Evolutionary conservation across 495 filamentous ascomycete species (phyloP).

Genomic region (Penicillium waksmanii): DNA sequence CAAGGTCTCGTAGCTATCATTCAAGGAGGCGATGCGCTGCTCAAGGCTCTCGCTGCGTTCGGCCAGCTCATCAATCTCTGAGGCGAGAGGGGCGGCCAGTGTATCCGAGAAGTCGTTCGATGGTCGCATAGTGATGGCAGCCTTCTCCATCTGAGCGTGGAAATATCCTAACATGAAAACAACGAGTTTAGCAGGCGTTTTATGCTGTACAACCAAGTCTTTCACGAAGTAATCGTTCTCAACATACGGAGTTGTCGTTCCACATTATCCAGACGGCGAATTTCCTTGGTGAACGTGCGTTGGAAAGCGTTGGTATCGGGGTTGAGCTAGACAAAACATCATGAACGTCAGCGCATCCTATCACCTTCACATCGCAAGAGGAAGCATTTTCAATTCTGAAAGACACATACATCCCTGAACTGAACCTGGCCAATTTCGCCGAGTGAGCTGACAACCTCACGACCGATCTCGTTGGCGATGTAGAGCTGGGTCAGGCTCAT

Average conservation of each 20-base stretch:
- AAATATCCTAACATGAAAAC: constrained; percentile 68
- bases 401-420: constrained; percentile 85
- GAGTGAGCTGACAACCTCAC: constrained; percentile 94
- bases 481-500: constrained; percentile 99
- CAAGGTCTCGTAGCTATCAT: constrained; percentile 96
- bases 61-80: constrained; percentile 93
- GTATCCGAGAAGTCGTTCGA: constrained; percentile 85
- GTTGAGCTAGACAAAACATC: constrained; percentile 68
- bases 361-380: not conserved
- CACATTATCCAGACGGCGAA: constrained; percentile 94
- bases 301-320: constrained; percentile 91
- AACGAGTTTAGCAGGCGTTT: constrained; percentile 10
- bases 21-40: constrained; percentile 85
- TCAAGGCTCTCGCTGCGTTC: constrained; percentile 91
- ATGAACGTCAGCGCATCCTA: constrained; percentile 20
- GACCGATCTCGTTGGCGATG: constrained; percentile 96
- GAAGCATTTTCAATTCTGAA: not conserved
- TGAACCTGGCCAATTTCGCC: constrained; percentile 95
- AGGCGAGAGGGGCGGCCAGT: constrained; percentile 81
- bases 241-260: constrained; percentile 91
- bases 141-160: constrained; percentile 91
- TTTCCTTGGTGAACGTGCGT: constrained; percentile 95
- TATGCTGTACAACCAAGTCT: not conserved
- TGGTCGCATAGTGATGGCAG: constrained; percentile 76
- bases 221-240: not conserved